phyloP scores from a whole-genome alignment of 2,329 filamentous ascomycete genomes.

The Cadophora sp. region DNA sequence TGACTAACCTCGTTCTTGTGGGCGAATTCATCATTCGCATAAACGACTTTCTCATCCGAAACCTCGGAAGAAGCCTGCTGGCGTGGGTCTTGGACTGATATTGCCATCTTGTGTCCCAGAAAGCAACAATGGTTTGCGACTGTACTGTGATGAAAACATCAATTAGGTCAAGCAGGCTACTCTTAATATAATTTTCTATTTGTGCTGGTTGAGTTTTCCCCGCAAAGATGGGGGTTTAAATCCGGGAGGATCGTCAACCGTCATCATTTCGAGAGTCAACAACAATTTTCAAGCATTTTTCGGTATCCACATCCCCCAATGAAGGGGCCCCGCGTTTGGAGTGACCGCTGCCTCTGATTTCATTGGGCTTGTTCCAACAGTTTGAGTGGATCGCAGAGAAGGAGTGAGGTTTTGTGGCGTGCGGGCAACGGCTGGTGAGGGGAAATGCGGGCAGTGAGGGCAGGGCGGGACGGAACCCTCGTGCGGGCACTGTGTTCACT shows the following conservation, averaged over 20 bases:
- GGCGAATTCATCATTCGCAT: not conserved
- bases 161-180: not conserved
- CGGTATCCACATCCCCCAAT: not conserved
- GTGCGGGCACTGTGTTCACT: constrained; percentile 4
- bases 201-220: not conserved
- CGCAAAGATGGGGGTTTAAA: constrained; percentile 7
- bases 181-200: constrained; percentile 6
- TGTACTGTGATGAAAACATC: not conserved
- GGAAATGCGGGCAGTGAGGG: constrained; percentile 19
- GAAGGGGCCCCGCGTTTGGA: constrained; percentile 4
- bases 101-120: constrained; percentile 1
- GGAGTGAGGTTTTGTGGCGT: constrained; percentile 2
- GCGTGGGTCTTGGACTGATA: not conserved
- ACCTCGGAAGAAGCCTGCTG: constrained; percentile 14
- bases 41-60: not conserved
- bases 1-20: constrained; percentile 4
- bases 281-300: not conserved
- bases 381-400: not conserved
- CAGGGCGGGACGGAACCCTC: not conserved
- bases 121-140: not conserved
- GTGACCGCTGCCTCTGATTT: not conserved
- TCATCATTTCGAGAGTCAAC: not conserved
- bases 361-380: not conserved
- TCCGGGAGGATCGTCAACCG: not conserved
- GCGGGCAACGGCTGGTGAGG: constrained; percentile 2